Conservation (phyloP, 129 eudicot species). For the Arctium minus region DNA sequence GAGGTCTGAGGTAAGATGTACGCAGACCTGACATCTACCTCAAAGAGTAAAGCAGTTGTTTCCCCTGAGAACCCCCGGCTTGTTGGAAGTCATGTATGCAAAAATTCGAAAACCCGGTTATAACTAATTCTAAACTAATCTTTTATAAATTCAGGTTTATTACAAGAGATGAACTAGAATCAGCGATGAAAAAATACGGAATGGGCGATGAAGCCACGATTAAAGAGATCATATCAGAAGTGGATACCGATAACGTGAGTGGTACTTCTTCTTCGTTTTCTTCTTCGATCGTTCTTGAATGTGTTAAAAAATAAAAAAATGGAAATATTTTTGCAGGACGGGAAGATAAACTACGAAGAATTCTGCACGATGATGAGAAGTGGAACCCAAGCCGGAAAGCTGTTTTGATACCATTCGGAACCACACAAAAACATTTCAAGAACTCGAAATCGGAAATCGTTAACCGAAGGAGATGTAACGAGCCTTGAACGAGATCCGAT, state of each 20-base stretch:
- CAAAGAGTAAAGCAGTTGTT: no score
- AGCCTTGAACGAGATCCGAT: background rate
- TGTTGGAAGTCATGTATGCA: no score
- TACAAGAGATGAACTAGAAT: slow-evolving; percentile 83
- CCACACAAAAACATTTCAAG: background rate
- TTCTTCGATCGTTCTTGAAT: background rate
- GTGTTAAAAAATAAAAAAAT: background rate
- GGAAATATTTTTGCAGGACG: slow-evolving; percentile 48
- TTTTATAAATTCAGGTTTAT: slow-evolving; percentile 47
- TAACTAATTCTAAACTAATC: no score
- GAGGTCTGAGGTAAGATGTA: no score
- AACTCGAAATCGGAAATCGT: background rate
- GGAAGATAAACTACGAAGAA: slow-evolving; percentile 70
- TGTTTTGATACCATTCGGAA: slow-evolving; percentile 25
- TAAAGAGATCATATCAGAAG: slow-evolving; percentile 86
- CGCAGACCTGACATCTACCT: no score
- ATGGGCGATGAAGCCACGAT: slow-evolving; percentile 79
- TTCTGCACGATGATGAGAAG: slow-evolving; percentile 77
- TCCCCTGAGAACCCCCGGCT: no score
- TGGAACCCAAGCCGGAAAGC: slow-evolving; percentile 46
- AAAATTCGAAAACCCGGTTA: no score
- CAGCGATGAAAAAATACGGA: slow-evolving; percentile 81
- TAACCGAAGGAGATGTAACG: background rate
- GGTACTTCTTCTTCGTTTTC: background rate
- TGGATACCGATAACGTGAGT: slow-evolving; percentile 83